Evolutionary conservation across 2,329 filamentous ascomycete genomes (phyloP), one percentile per base, ranked within the genome.

Genomic region (Allantophomopsis cytisporea): DNA sequence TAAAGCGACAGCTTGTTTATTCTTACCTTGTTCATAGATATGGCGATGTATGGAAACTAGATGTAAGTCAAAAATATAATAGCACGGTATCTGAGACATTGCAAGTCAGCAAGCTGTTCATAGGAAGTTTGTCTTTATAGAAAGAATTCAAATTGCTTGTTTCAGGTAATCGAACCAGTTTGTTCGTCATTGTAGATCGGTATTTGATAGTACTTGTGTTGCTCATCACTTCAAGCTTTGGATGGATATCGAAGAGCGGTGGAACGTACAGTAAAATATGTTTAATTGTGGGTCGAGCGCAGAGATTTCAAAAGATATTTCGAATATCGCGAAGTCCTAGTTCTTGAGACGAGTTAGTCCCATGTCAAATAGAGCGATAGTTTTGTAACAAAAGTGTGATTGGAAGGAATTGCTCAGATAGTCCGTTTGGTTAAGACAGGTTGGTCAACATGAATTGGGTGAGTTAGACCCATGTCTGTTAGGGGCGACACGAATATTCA

Each of bases 361-460:
- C 23, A 28, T 28, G 8, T 28, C 11, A 4, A 20, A 20, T 12
- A 12, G 10, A 28, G 11, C 23, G 4, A 28, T 12, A 10, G 3
- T 28, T 28, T 10, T 28, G 23, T 28, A 28, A 28, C 23, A 28
- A 28, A 28, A 28, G 18, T 28, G 8, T 28, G 11, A 12, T 5
- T 28, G 23, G 23, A 28, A 14, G 39, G 30, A 31, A 23, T 10
- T 45, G 38, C 58, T 69, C 65, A 69, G 66, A 55, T 49, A 55
- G 65, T 71, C 68, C 66, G 60, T 69, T 72, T 73, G 68, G 69
- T 64, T 60, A 61, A 65, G 68, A 71, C 68, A 62, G 68, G 69
- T 71, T 65, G 58, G 64, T 73, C 69, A 73, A 67, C 69, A 73
- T 63, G 44, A 52, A 54, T 55, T 52, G 47, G 43, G 43, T 51